phyloP scores from a whole-genome alignment of 352 stramenopile species.

The Phytophthora podocarpi region DNA sequence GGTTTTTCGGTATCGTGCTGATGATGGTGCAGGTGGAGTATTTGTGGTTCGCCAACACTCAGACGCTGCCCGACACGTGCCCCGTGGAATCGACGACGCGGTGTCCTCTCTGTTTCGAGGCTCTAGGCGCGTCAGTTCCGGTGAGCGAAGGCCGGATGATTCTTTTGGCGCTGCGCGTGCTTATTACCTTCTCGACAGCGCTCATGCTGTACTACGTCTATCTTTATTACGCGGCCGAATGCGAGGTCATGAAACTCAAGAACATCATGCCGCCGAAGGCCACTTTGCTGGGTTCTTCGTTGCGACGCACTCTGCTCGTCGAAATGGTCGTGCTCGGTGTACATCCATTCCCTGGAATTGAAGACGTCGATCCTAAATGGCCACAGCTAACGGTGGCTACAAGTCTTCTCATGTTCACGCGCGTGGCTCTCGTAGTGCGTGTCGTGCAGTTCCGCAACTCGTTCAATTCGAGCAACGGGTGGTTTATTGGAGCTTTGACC shows the following conservation, averaged over 20 bases:
- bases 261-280: constrained; percentile 78
- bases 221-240: constrained; percentile 67
- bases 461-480: constrained; percentile 84
- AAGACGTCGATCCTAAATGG: constrained; percentile 64
- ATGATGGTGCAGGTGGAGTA: constrained; percentile 84
- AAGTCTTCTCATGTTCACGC: constrained; percentile 68
- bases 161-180: constrained; percentile 61
- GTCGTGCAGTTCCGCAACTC: constrained; percentile 68
- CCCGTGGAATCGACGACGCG: constrained; percentile 32
- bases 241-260: constrained; percentile 81
- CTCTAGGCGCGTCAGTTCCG: constrained; percentile 37
- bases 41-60: constrained; percentile 70
- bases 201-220: constrained; percentile 79
- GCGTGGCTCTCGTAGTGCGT: constrained; percentile 57
- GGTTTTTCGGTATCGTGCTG: constrained; percentile 62
- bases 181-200: constrained; percentile 68
- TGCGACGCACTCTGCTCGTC: constrained; percentile 50
- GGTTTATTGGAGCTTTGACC: constrained; percentile 80
- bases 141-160: constrained; percentile 65
- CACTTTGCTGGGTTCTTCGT: constrained; percentile 62
- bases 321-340: constrained; percentile 59
- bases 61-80: constrained; percentile 39
- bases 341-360: constrained; percentile 75
- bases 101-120: constrained; percentile 47
- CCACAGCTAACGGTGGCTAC: constrained; percentile 59